Evolutionary conservation across 306 rosid species (phyloP), one percentile per base, ranked within the genome.

Genomic region (Vicia sativa): DNA sequence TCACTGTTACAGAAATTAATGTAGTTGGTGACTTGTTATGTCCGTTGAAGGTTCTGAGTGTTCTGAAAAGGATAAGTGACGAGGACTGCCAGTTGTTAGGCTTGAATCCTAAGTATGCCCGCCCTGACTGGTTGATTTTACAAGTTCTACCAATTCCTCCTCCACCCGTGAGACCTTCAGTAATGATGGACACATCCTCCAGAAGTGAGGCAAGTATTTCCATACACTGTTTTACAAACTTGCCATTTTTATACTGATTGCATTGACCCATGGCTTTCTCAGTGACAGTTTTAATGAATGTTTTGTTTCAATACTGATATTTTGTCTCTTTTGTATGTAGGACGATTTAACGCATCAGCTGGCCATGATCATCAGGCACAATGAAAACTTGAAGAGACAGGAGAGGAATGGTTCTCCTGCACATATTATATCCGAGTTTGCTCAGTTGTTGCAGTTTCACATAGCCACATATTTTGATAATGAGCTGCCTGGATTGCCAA

Each of bases 91-190:
- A 79, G 68, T 81, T 93, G 71, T 75, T 93, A 65, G 99, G 99
- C 72, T 81, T 93, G 79, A 84, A 85, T 71, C 99, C 99, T 2
- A 90, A 88, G 74, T 93, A 79, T 76, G 99, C 99, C 52, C 96
- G 97, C 11, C 99, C 99, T 12, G 99, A 93, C 70, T 93, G 96
- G 99, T 83, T 93, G 99, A 90, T 93, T 70, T 79, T 93, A 35
- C 97, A 93, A 90, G 99, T 93, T 68, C 99, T 93, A 72, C 99
- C 99, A 10, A 88, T 93, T 70, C 99, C 99, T 68, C 99, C 99
- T 29, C 99, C 95, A 68, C 97, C 99, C 11, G 99, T 93, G 67
- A 90, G 99, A 65, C 99, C 99, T 35, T 93, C 99, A 59, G 99
- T 93, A 34, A 93, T 93, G 99, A 93, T 93, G 99, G 97, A 93